These are phyloP conservation scores for Cucumis melo DNA, from an alignment of 306 rosid species.

Conservation along the genomic window DNA sequence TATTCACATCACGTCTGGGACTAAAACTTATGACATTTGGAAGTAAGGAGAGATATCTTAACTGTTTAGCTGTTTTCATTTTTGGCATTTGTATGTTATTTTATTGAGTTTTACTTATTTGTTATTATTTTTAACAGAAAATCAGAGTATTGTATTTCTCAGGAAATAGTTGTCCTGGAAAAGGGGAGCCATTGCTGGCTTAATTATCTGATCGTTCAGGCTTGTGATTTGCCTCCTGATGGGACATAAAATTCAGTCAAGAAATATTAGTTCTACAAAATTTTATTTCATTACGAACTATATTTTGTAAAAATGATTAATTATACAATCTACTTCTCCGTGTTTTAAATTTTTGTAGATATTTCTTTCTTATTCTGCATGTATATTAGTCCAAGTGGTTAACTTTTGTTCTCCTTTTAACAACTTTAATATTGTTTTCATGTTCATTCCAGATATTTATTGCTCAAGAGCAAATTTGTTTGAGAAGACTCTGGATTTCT, in stretches of 20 bases:
- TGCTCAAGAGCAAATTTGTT: slow-evolving; percentile 74
- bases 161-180: neutral
- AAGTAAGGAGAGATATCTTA: neutral
- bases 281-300: neutral
- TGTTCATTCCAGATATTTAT: slow-evolving; percentile 61
- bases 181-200: neutral
- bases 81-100: neutral
- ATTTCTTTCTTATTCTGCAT: neutral
- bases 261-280: neutral
- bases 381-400: neutral
- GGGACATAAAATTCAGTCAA: neutral
- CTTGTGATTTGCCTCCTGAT: neutral
- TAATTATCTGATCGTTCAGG: neutral
- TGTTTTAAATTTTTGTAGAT: neutral
- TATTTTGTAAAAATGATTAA: neutral
- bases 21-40: neutral
- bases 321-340: neutral
- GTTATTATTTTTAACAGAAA: neutral
- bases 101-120: neutral
- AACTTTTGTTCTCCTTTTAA: neutral
- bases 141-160: neutral
- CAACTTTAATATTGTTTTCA: neutral
- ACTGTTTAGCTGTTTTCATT: neutral
- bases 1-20: neutral
- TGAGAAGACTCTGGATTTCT: slow-evolving; percentile 63